Conservation (phyloP, 2,329 filamentous ascomycete species). For the Thelonectria discophora region DNA sequence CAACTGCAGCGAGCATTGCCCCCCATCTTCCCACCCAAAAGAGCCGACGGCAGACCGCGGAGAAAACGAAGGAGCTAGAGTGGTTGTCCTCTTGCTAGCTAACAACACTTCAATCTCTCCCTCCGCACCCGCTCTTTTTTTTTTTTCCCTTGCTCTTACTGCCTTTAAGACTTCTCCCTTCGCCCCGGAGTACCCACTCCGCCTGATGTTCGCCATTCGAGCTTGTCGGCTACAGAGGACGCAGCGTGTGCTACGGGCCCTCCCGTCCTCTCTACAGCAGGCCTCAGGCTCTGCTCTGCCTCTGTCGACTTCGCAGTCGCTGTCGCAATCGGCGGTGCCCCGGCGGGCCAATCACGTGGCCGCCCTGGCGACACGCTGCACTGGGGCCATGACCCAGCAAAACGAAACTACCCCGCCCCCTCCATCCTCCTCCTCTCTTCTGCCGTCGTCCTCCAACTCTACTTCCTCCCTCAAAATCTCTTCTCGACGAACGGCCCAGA, state of each 20-base stretch:
- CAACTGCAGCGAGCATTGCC: conserved; percentile 6
- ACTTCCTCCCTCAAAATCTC: conserved; percentile 53
- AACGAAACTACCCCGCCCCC: conserved; percentile 49
- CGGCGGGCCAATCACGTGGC: conserved; percentile 40
- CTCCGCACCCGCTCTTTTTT: background rate
- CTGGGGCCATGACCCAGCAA: conserved; percentile 37
- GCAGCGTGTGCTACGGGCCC: conserved; percentile 13
- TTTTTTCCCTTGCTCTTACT: background rate
- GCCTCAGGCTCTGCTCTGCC: too few species aligned
- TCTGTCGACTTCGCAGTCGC: conserved; percentile 13
- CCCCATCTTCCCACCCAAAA: background rate
- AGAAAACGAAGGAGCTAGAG: conserved; percentile 11
- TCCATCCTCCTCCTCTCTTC: conserved; percentile 43
- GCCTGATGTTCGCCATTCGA: conserved; percentile 36
- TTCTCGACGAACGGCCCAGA: conserved; percentile 60
- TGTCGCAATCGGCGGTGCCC: conserved; percentile 24
- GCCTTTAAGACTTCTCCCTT: conserved; percentile 25
- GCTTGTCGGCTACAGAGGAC: conserved; percentile 35
- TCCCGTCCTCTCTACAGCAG: conserved; percentile 1
- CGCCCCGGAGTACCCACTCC: conserved; percentile 40
- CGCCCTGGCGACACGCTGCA: conserved; percentile 36
- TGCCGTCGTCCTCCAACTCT: conserved; percentile 36
- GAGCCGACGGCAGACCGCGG: conserved; percentile 39
- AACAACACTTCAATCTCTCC: conserved; percentile 6
- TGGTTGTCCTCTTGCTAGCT: conserved; percentile 8